Base-by-base conservation (phyloP, 148 eudicot species). In the Diospyros lotus region DNA sequence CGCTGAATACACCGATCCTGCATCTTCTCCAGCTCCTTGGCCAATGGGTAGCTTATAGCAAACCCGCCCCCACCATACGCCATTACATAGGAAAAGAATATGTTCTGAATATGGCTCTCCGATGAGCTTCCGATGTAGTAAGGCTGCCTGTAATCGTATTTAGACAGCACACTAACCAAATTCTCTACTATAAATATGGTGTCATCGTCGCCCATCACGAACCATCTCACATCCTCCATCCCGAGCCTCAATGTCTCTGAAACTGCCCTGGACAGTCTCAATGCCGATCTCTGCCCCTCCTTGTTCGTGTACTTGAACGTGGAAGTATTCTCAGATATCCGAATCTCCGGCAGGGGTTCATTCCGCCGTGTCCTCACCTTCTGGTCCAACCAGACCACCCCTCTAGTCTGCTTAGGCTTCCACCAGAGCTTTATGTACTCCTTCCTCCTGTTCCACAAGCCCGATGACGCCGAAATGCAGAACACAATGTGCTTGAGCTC, bases 171-270 rank as follows among this genome's bases (percentile, higher is more conserved):
- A 46, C 82, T 79, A 1, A 88, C 86, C 69, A 88, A 80, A 84
- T 88, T 88, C 6, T 86, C 89, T 2, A 82, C 85, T 5, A 83
- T 40, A 40, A 88, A 88, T 45, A 88, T 75, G 0, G 92, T 86
- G 75, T 86, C 92, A 69, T 88, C 92, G 42, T 88, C 89, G n/a
- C 92, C 92, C 92, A 88, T 88, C 14, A 88, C 89, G 18, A 86
- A 88, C 89, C 92, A 88, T 66, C 88, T 73, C 5, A 86, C 84
- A 53, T 86, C 87, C 71, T 80, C 64, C 76, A 82, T 8, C 28
- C 89, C 88, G 0, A 88, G 78, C 63, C 78, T 82, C 5, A 88
- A 68, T n/a, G 89, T 86, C 75, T 88, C 89, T 0, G 89, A 88
- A 0, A 88, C 85, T 6, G 78, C 82, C 77, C 89, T 79, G 0